Base-by-base conservation (phyloP, 495 filamentous ascomycete genomes). In the Xanthoparmelia taractica region DNA sequence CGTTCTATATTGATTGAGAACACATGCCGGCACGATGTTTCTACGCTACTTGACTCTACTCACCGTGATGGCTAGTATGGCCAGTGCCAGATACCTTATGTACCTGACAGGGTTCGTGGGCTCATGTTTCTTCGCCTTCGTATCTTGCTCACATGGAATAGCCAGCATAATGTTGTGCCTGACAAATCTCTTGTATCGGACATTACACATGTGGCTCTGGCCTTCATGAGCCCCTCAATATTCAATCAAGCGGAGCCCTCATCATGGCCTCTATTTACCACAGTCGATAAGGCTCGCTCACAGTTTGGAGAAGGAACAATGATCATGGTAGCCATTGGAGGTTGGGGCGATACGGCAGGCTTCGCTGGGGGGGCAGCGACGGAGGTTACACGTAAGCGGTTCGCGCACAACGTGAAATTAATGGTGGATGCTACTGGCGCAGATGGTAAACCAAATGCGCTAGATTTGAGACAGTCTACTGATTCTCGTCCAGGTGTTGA, bases 261-360 rank as follows among this genome's bases (percentile, higher is more conserved):
- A 6, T 78, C 77, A 20, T 81, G 76, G 73, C 86, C 86, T 1
- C 66, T 85, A 5, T 90, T 87, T 65, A 84, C 82, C 63, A 73
- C 81, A 2, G 79, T 88, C 8, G 71, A 77, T 0, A 78, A 76
- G 11, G 78, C 82, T 59, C 82, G 87, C 34, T 73, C 77, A 57
- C 79, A 82, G 54, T 90, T 90, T 67, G 63, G 76, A 2, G 68
- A 79, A 0, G 77, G 77, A 3, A 87, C 87, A 36, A 83, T 84
- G 67, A 69, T 90, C 20, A 80, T 88, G 79, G 76, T 90, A 40
- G 86, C 87, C 40, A 84, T 91, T 60, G 87, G 87, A 10, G 87
- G 87, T 54, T 92, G 87, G 87, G 87, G 87, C 8, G 85, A 91
- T 65, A 82, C 80, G 0, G 65, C 70, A 33, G 87, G 85, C 11